Evolutionary conservation across 257 asterid genomes (phyloP), one percentile per base, ranked within the genome.

Genomic region (Capsicum rhomboideum): DNA sequence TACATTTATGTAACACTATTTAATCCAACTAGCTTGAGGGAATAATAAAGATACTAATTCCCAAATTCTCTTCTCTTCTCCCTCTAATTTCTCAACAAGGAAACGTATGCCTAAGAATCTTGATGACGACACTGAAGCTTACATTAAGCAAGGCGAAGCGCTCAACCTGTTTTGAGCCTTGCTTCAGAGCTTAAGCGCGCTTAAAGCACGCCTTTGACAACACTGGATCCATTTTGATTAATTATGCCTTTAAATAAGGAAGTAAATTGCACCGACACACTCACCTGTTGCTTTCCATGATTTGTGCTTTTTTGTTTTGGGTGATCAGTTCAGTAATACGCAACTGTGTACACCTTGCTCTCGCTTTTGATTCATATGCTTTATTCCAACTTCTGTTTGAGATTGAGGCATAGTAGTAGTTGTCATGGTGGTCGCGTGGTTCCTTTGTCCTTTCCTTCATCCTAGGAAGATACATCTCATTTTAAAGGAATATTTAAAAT

Each of bases 301-400:
- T 61, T 61, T 61, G 37, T 10, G 69, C 18, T 61, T 61, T 61
- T 26, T 4, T 29, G 5, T 61, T 23, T 26, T 61, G 37, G 28
- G 69, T 61, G 69, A 61, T 28, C 69, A 10, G 20, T 61, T 61
- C 69, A 61, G 20, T 61, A 61, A 26, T 55, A 55, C 18, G 61
- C 11, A 23, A 55, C 61, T 10, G 61, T 10, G 10, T 55, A 18
- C 26, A 55, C 10, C 61, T 55, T 55, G 23, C 61, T 17, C 61
- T 55, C 23, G 89, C 96, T 96, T 90, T 26, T 21, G 49, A 46
- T 64, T 23, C 37, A 61, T 23, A 26, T 26, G 2, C 3, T 1
- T n/a, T 4, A 13, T 61, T 59, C 37, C 55, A 53, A 56, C 54
- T 44, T 68, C 44, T 58, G 20, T 37, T 12, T 56, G 37, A 0